Evolutionary conservation across 2,329 filamentous ascomycete genomes (phyloP), one percentile per base, ranked within the genome.

Genomic region (Didymella lethalis): DNA sequence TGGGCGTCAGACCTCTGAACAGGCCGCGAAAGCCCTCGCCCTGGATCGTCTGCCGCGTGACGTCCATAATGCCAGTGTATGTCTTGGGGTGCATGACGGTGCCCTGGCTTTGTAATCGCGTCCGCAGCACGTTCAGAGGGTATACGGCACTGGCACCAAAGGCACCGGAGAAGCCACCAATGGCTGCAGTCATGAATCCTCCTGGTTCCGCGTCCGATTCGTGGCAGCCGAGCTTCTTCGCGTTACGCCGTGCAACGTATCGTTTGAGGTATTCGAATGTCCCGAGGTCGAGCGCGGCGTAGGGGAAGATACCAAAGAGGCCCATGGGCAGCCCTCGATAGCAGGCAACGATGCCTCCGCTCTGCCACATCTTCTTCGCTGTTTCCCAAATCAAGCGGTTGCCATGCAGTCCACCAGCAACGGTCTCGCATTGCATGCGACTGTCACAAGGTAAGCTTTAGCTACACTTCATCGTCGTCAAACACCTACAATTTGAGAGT

Each of bases 261-360:
- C 86, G 87, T 79, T 99, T 99, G 62, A 97, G 85, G 60, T 95
- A 88, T 79, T 99, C 95, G 72, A 98, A 99, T 0, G 92, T 97
- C 64, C 92, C 92, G 71, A 99, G 89, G 74, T 99, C 95, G 73
- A 99, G 96, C 48, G 95, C 95, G 41, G 93, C 94, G 77, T 98
- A 99, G 0, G 95, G 95, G 71, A 99, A 99, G 88, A 98, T 97
- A 75, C 95, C 95, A 49, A 97, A 81, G 4, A 99, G 84, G 16
- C 95, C 95, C 86, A 98, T 95, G 0, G 93, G 93, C 32, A 99
- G 85, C 40, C 95, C 95, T 53, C 94, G 92, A 77, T 98, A 99
- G 63, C 93, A 94, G 7, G 91, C 85, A 31, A 86, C 82, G 28
- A 93, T 66, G 23, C 92, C 92, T 58, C 91, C 90, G 59, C 88